phyloP scores from a whole-genome alignment of 2,329 filamentous ascomycete species.

The Colletotrichum euphorbiae region DNA sequence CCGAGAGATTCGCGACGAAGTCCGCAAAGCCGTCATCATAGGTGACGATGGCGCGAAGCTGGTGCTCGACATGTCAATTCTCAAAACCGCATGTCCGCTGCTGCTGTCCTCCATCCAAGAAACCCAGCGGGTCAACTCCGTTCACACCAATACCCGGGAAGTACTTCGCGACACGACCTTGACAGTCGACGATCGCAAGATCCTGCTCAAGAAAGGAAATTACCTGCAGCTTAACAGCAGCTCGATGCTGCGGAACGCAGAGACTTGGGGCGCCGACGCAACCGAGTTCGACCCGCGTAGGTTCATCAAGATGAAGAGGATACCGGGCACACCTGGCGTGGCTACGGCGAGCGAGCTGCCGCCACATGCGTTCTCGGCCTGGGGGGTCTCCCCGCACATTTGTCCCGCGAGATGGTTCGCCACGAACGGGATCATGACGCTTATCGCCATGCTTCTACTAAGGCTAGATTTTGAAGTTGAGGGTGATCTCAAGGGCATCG shows the following conservation, averaged over 20 bases:
- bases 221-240: conserved; percentile 50
- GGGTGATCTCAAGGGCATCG: no score
- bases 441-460: conserved; percentile 23
- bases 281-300: conserved; percentile 44
- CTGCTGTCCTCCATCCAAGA: no score
- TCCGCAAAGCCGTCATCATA: no score
- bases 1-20: no score
- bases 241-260: neutral
- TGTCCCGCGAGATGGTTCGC: conserved; percentile 30
- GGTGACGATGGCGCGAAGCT: no score
- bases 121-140: no score
- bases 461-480: no score
- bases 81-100: no score
- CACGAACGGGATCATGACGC: conserved; percentile 14
- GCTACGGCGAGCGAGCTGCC: conserved; percentile 14
- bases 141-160: no score
- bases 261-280: conserved; percentile 46
- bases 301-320: conserved; percentile 43
- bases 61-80: no score
- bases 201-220: conserved; percentile 51
- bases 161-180: no score
- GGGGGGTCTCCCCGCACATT: conserved; percentile 15
- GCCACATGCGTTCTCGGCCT: conserved; percentile 21
- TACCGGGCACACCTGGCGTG: neutral
- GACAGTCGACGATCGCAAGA: conserved; percentile 48